phyloP scores from a whole-genome alignment of 2,329 filamentous ascomycete species.

The Ceratocystis albifundus region DNA sequence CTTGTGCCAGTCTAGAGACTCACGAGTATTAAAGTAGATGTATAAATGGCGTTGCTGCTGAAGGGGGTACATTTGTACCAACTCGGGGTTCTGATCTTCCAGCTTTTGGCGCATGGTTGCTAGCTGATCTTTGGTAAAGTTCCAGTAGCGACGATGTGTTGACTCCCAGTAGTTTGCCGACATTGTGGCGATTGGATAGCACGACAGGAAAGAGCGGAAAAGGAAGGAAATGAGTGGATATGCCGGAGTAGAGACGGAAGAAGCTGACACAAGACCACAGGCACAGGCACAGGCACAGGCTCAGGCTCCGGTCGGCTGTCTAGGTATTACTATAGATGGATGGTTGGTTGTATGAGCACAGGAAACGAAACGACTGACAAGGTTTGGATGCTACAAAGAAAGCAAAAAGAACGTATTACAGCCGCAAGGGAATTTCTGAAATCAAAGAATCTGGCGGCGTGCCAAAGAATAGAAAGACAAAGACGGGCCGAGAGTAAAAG shows the following conservation, averaged over 20 bases:
- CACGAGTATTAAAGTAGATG: constrained; percentile 88
- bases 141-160: constrained; percentile 81
- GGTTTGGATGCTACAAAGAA: not conserved
- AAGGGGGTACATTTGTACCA: constrained; percentile 68
- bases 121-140: constrained; percentile 73
- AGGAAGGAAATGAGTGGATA: not conserved
- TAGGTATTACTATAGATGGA: not conserved
- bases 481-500: no score
- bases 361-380: constrained; percentile 3
- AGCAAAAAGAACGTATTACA: not conserved
- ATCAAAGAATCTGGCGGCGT: not conserved
- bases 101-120: constrained; percentile 62
- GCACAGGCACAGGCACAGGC: no score
- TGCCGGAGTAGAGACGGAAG: not conserved
- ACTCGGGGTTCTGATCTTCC: constrained; percentile 60
- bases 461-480: no score
- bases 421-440: not conserved
- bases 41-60: constrained; percentile 72
- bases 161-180: constrained; percentile 96
- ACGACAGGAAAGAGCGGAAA: not conserved
- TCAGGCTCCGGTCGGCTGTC: not conserved
- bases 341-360: not conserved
- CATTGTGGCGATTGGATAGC: constrained; percentile 42
- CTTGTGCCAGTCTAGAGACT: constrained; percentile 27
- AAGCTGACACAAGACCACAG: not conserved